A percentile compares a stretch with the other conserved stretches of the same genome.
These are phyloP conservation scores for Maudiozyma humilis DNA, from an alignment of 1,139 yeast species.

Conservation along the genomic window DNA sequence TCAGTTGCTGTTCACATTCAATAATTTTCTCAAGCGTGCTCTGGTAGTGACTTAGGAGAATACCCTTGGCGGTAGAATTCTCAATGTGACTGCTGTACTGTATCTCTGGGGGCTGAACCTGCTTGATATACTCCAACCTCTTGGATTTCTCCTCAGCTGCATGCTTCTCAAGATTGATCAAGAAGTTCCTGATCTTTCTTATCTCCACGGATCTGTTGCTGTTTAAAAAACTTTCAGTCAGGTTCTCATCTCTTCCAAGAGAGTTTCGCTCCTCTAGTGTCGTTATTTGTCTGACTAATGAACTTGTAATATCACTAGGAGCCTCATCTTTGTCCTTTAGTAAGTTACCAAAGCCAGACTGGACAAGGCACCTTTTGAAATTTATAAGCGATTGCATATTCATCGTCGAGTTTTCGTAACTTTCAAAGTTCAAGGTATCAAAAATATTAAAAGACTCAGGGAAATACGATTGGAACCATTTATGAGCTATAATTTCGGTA, in stretches of 20 bases:
- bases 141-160: not conserved
- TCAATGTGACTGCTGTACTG: not conserved
- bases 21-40: not conserved
- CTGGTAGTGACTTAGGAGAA: constrained; percentile 3
- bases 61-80: not conserved
- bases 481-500: constrained; percentile 7
- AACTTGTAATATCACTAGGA: not conserved
- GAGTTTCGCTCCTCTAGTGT: not conserved
- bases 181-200: not conserved
- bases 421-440: constrained; percentile 1
- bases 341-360: constrained; percentile 4
- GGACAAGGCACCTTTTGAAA: constrained; percentile 6
- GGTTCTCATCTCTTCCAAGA: not conserved
- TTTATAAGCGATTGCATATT: constrained; percentile 5
- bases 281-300: not conserved
- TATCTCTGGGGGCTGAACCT: constrained; percentile 1
- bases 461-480: constrained; percentile 10
- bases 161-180: constrained; percentile 1
- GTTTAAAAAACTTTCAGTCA: not conserved
- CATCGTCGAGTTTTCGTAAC: constrained; percentile 5
- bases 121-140: not conserved
- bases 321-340: not conserved
- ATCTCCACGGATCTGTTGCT: not conserved
- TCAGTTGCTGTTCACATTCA: constrained; percentile 1
- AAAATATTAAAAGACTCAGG: constrained; percentile 3